phyloP scores from a whole-genome alignment of 345 rosid genomes.

The Sonneratia alba region DNA sequence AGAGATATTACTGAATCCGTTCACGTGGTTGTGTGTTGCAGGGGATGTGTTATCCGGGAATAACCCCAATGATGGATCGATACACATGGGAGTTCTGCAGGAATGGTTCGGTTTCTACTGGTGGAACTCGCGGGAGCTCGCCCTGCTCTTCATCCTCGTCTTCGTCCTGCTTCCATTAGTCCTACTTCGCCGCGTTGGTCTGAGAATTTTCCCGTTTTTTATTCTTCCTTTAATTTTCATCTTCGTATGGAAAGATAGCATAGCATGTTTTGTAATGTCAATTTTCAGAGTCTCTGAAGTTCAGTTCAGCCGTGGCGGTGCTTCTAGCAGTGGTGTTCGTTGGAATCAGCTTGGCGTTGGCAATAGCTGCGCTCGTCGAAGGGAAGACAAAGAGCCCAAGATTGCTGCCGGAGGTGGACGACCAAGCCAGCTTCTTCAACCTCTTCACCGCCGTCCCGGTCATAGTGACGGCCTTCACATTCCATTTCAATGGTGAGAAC shows the following conservation, averaged over 20 bases:
- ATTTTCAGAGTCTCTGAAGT: conserved; percentile 49
- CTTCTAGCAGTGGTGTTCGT: conserved; percentile 70
- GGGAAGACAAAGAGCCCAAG: conserved; percentile 59
- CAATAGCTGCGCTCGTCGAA: conserved; percentile 45
- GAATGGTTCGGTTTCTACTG: conserved; percentile 81
- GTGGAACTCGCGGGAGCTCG: conserved; percentile 73
- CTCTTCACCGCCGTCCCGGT: conserved; percentile 89
- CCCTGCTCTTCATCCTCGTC: conserved; percentile 40
- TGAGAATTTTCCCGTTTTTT: conserved; percentile 2
- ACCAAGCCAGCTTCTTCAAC: conserved; percentile 42
- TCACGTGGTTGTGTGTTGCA: conserved; percentile 7
- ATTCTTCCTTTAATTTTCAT: not conserved
- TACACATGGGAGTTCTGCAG: conserved; percentile 71
- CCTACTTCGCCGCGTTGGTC: conserved; percentile 52
- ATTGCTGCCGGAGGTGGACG: conserved; percentile 45
- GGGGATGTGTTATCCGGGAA: conserved; percentile 83
- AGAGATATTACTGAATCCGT: not conserved
- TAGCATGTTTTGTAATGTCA: not conserved
- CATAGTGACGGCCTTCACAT: conserved; percentile 84
- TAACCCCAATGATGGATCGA: conserved; percentile 34
- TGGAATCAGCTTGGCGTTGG: conserved; percentile 52
- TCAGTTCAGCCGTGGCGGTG: conserved; percentile 54
- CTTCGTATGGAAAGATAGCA: not conserved
- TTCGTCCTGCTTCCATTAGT: conserved; percentile 63
- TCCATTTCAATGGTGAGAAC: conserved; percentile 76